Conservation (phyloP, 2,329 filamentous ascomycete genomes). For the Elsinoe australis region DNA sequence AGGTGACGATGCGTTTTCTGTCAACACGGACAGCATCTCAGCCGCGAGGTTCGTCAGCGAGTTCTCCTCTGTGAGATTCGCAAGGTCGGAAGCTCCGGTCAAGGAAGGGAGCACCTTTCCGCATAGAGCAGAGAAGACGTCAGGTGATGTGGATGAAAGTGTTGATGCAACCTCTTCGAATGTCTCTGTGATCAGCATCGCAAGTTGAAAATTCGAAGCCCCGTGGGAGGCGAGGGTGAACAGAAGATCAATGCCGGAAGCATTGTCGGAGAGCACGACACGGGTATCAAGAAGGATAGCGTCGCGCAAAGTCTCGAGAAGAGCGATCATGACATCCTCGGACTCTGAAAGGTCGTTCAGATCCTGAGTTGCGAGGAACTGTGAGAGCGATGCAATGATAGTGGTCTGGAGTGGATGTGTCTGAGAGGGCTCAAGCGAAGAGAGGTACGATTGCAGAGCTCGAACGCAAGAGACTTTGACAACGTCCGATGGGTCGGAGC, state of each 20-base stretch:
- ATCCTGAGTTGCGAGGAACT: slow-evolving; percentile 74
- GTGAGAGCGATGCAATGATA: slow-evolving; percentile 54
- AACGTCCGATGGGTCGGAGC: slow-evolving; percentile 69
- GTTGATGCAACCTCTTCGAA: slow-evolving; percentile 78
- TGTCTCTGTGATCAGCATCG: slow-evolving; percentile 76
- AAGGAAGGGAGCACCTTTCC: slow-evolving; percentile 79
- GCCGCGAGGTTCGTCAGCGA: slow-evolving; percentile 79
- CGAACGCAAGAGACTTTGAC: slow-evolving; percentile 90
- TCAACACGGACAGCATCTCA: slow-evolving; percentile 72
- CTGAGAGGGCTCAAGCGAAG: slow-evolving; percentile 43
- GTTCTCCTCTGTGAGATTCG: slow-evolving; percentile 74
- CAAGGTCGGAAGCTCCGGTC: slow-evolving; percentile 82
- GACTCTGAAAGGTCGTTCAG: slow-evolving; percentile 76
- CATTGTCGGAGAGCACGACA: slow-evolving; percentile 59
- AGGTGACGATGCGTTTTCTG: slow-evolving; percentile 75
- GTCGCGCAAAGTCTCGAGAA: slow-evolving; percentile 78
- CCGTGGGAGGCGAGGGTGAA: slow-evolving; percentile 86
- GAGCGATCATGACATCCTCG: slow-evolving; percentile 83
- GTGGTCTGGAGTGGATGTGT: slow-evolving; percentile 53
- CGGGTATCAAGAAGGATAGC: slow-evolving; percentile 72
- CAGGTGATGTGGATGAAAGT: slow-evolving; percentile 56
- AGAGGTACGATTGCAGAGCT: slow-evolving; percentile 63
- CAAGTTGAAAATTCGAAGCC: slow-evolving; percentile 83
- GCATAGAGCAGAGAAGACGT: slow-evolving; percentile 71
- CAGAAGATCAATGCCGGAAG: slow-evolving; percentile 70